These are phyloP conservation scores for Magnaporthiopsis incrustans DNA, from an alignment of 2,329 filamentous ascomycete genomes.

Conservation along the genomic window DNA sequence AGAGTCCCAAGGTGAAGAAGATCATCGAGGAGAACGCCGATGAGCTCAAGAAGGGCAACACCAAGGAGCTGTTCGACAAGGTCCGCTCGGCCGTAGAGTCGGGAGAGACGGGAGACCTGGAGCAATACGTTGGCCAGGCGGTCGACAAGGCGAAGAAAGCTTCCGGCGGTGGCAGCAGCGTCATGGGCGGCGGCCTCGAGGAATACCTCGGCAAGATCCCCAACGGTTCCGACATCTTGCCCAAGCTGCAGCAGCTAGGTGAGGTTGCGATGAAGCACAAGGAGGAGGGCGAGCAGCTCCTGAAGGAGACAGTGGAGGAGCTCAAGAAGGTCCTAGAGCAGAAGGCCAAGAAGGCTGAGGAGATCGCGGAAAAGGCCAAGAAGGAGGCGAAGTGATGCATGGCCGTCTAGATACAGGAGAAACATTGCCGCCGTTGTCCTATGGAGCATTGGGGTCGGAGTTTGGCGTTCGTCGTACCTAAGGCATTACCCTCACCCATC, in stretches of 20 bases:
- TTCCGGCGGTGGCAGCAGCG: constrained; percentile 27
- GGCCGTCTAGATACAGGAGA: background rate
- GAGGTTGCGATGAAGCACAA: constrained; percentile 60
- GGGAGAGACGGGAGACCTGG: constrained; percentile 49
- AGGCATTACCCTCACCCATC: background rate
- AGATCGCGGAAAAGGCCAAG: constrained; percentile 48
- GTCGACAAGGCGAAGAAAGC: constrained; percentile 50
- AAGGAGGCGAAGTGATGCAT: constrained; percentile 24
- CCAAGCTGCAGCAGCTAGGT: constrained; percentile 57
- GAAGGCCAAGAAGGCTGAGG: constrained; percentile 46
- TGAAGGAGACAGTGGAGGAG: constrained; percentile 62
- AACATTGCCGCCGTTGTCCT: background rate
- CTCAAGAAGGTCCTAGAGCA: constrained; percentile 56
- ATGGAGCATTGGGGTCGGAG: background rate
- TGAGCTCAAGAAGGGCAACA: constrained; percentile 58
- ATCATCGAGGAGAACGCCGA: constrained; percentile 64
- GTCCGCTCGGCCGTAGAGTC: constrained; percentile 53
- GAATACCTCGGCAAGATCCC: constrained; percentile 60
- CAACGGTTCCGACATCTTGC: constrained; percentile 53
- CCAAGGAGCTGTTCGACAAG: constrained; percentile 54
- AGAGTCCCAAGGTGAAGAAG: constrained; percentile 68
- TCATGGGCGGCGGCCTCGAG: constrained; percentile 40
- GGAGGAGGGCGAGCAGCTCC: constrained; percentile 59
- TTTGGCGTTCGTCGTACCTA: background rate
- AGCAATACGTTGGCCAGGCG: constrained; percentile 52